Conservation (phyloP, 768 basidiomycete species). For the Suillus spraguei region DNA sequence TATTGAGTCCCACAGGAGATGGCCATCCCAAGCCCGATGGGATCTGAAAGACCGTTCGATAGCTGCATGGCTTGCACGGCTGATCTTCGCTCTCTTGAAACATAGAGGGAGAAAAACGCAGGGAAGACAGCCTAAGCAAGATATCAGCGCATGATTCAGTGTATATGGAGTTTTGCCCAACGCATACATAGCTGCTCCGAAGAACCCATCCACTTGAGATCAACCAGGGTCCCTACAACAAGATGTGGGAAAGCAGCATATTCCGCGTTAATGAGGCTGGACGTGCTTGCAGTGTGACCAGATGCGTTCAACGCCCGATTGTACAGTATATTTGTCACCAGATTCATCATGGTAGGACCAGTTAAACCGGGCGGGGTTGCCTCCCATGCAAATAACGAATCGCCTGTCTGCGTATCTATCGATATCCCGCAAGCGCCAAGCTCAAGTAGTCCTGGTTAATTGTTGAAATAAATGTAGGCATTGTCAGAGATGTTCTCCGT, state of each 20-base stretch:
- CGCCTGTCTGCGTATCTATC: slow-evolving; percentile 49
- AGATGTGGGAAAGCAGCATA: slow-evolving; percentile 61
- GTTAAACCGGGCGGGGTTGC: slow-evolving; percentile 58
- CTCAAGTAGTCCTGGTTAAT: slow-evolving; percentile 55
- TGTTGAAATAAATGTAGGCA: slow-evolving; percentile 55
- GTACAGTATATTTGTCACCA: slow-evolving; percentile 68
- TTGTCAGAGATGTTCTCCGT: slow-evolving; percentile 54
- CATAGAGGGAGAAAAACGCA: slow-evolving; percentile 82
- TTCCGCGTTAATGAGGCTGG: slow-evolving; percentile 58
- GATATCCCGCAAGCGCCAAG: slow-evolving; percentile 68
- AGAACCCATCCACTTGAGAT: slow-evolving; percentile 78
- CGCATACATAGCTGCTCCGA: slow-evolving; percentile 65
- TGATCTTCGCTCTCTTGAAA: slow-evolving; percentile 68
- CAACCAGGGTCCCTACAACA: slow-evolving; percentile 56
- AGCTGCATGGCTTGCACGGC: slow-evolving; percentile 81
- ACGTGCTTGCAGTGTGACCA: slow-evolving; percentile 36
- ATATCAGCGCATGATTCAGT: background rate
- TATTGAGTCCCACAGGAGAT: slow-evolving; percentile 72
- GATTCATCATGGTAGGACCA: slow-evolving; percentile 65
- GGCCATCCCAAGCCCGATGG: slow-evolving; percentile 79
- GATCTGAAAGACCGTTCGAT: slow-evolving; percentile 72
- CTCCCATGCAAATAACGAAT: slow-evolving; percentile 72
- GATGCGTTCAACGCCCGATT: slow-evolving; percentile 61
- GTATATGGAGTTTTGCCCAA: background rate
- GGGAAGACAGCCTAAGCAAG: slow-evolving; percentile 64